Conservation (phyloP, 805 yeast genomes). For the Isabelozyma rhagii region DNA sequence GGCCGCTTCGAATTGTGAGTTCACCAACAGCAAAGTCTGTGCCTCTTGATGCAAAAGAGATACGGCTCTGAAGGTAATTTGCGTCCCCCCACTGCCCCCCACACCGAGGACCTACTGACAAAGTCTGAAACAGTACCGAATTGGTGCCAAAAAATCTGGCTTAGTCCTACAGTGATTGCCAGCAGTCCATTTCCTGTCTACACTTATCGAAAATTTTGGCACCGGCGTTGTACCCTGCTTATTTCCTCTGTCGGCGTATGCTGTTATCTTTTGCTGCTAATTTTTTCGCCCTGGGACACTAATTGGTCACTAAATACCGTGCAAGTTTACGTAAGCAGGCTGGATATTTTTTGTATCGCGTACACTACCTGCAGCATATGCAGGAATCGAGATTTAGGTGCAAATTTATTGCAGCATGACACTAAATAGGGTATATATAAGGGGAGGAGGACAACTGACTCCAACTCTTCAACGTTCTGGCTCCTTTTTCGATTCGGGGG, state of each 20-base stretch:
- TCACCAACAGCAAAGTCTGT: too few species aligned
- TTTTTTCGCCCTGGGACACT: background rate
- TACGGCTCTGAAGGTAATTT: too few species aligned
- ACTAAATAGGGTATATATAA: background rate
- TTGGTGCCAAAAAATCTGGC: background rate
- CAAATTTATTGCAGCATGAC: background rate
- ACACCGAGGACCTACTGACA: background rate
- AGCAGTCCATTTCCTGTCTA: background rate
- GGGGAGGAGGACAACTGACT: background rate
- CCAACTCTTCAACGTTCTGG: background rate
- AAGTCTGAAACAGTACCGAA: background rate
- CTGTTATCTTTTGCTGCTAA: background rate
- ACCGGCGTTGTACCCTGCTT: too few species aligned
- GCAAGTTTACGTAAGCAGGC: background rate
- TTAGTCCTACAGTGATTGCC: background rate
- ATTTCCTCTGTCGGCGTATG: too few species aligned
- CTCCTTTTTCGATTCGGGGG: conserved; percentile 2
- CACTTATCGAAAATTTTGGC: background rate
- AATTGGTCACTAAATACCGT: background rate
- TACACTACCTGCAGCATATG: background rate
- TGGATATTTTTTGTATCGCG: background rate
- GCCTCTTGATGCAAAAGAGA: too few species aligned
- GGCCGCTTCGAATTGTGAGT: too few species aligned
- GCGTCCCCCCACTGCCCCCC: too few species aligned
- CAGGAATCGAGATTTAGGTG: background rate